phyloP scores from a whole-genome alignment of 2,329 filamentous ascomycete species.

The Aspergillus sp. region DNA sequence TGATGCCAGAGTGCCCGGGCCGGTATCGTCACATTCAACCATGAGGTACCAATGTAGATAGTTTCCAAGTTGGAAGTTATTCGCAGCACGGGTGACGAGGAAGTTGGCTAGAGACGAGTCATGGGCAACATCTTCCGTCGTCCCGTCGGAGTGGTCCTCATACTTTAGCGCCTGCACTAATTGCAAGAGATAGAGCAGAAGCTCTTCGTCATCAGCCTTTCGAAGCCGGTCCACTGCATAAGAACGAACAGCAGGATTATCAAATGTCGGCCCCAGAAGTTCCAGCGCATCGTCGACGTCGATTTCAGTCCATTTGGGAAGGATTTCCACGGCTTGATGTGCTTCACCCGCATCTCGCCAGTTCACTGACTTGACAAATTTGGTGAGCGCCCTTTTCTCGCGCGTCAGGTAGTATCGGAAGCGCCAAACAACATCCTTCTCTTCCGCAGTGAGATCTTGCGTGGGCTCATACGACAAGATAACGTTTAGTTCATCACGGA shows the following conservation, averaged over 20 bases:
- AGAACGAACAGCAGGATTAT: slow-evolving; percentile 81
- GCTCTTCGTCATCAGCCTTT: slow-evolving; percentile 88
- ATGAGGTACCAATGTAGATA: slow-evolving; percentile 98
- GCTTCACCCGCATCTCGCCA: slow-evolving; percentile 86
- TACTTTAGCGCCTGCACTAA: slow-evolving; percentile 96
- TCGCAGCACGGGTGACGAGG: slow-evolving; percentile 80
- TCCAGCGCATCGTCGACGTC: slow-evolving; percentile 96
- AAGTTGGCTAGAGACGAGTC: slow-evolving; percentile 89
- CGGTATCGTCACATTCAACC: slow-evolving; percentile 89
- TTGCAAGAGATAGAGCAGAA: slow-evolving; percentile 87
- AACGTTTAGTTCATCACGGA: slow-evolving; percentile 86
- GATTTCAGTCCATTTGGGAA: slow-evolving; percentile 93
- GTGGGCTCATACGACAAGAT: slow-evolving; percentile 93
- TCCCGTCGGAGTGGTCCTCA: slow-evolving; percentile 68
- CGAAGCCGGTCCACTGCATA: slow-evolving; percentile 91
- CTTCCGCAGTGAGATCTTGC: slow-evolving; percentile 80
- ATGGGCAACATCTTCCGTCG: slow-evolving; percentile 61
- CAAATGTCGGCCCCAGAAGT: slow-evolving; percentile 86
- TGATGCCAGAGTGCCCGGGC: slow-evolving; percentile 69
- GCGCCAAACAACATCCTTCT: slow-evolving; percentile 96
- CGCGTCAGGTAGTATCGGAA: slow-evolving; percentile 92
- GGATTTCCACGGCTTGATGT: slow-evolving; percentile 82
- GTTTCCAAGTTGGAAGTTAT: slow-evolving; percentile 88
- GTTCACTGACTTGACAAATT: slow-evolving; percentile 96
- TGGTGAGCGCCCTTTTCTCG: slow-evolving; percentile 89